Evolutionary conservation across 345 rosid species (phyloP).

Genomic region (Lepidium sativum): DNA sequence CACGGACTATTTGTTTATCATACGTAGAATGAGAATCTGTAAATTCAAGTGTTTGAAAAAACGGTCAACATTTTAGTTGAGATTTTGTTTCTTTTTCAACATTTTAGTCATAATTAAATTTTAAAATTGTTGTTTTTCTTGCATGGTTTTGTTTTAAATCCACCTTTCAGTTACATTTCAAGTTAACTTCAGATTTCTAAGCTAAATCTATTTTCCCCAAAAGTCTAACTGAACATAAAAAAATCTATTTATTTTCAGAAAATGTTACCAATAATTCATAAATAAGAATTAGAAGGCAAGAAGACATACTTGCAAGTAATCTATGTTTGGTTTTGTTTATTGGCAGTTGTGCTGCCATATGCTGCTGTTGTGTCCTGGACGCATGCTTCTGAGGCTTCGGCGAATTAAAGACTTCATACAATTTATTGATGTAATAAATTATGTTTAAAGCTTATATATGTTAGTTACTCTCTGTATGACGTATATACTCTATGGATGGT

Average conservation of each 20-base stretch:
- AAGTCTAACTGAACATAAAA: background rate
- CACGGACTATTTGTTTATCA: background rate
- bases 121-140: background rate
- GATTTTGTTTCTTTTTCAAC: background rate
- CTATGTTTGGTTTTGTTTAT: background rate
- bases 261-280: background rate
- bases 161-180: background rate
- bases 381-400: conserved; percentile 42
- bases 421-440: conserved; percentile 13
- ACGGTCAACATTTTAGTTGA: background rate
- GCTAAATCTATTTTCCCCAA: background rate
- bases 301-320: background rate
- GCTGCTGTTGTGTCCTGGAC: conserved; percentile 68
- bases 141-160: background rate
- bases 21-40: background rate
- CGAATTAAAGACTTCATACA: background rate
- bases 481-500: background rate
- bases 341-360: conserved; percentile 57
- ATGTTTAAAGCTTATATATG: background rate
- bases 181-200: background rate
- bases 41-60: background rate
- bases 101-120: background rate
- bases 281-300: background rate
- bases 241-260: background rate
- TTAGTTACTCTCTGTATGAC: background rate